Conservation (phyloP, 2,329 filamentous ascomycete genomes). For the Aspergillus cejpii region DNA sequence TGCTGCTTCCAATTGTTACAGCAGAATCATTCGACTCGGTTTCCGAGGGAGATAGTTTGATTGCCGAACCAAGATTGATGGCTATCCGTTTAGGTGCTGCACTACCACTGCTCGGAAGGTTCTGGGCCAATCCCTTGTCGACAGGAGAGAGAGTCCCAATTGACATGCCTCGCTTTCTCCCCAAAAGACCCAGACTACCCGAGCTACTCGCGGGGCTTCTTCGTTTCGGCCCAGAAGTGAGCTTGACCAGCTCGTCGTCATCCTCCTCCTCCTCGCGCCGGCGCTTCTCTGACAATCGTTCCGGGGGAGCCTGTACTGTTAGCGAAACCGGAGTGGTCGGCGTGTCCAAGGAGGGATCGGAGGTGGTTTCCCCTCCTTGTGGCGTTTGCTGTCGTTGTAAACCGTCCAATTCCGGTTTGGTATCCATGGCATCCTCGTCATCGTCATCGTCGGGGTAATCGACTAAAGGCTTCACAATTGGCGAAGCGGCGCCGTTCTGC, state of each 20-base stretch:
- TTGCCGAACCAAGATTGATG: conserved; percentile 33
- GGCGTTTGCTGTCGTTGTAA: conserved; percentile 14
- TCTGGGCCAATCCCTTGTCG: conserved; percentile 23
- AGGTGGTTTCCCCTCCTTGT: conserved; percentile 14
- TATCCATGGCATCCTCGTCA: conserved; percentile 62
- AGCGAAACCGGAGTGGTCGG: conserved; percentile 20
- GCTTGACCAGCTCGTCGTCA: conserved; percentile 81
- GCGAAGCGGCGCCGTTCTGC: conserved; percentile 56
- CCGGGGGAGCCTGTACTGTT: conserved; percentile 49
- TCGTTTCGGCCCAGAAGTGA: conserved; percentile 51
- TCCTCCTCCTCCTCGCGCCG: conserved; percentile 83
- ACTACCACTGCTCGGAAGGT: conserved; percentile 12
- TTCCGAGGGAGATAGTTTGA: conserved; percentile 19
- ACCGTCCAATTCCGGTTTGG: conserved; percentile 33
- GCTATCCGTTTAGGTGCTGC: conserved; percentile 36
- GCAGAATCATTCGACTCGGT: conserved; percentile 12
- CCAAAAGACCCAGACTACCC: conserved; percentile 27
- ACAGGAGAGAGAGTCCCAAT: conserved; percentile 19
- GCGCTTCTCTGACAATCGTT: conserved; percentile 80
- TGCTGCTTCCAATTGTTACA: conserved; percentile 18
- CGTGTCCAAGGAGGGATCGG: conserved; percentile 24
- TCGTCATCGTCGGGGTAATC: conserved; percentile 92
- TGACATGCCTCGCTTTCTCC: conserved; percentile 31
- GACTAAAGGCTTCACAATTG: conserved; percentile 66
- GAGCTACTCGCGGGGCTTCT: conserved; percentile 39